phyloP scores from a whole-genome alignment of 805 yeast species.

The Teunomyces barrocoloradensis region DNA sequence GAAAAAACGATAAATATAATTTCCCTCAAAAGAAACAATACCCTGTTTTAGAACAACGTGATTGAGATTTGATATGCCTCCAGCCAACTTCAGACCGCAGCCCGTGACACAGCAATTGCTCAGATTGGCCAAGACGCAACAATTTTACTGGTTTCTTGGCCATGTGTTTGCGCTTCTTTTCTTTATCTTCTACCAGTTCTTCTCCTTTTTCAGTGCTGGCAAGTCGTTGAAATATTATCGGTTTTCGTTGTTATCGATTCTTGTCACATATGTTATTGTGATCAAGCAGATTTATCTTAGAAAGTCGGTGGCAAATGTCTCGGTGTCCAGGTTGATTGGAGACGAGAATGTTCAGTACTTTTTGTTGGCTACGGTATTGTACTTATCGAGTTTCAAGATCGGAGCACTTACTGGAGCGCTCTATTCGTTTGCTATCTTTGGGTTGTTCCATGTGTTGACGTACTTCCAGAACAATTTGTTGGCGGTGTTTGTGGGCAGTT shows the following conservation, averaged over 20 bases:
- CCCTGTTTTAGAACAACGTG: neutral
- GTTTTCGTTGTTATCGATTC: slow-evolving; percentile 46
- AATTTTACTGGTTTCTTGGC: slow-evolving; percentile 69
- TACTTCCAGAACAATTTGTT: slow-evolving; percentile 39
- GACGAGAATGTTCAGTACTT: slow-evolving; percentile 45
- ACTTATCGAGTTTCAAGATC: slow-evolving; percentile 25
- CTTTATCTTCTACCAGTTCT: slow-evolving; percentile 37
- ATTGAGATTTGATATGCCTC: neutral
- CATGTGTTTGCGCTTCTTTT: slow-evolving; percentile 50
- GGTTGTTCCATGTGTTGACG: slow-evolving; percentile 36
- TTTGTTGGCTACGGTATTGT: slow-evolving; percentile 29
- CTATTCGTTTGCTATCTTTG: slow-evolving; percentile 34
- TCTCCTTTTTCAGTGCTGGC: slow-evolving; percentile 40
- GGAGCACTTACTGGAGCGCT: slow-evolving; percentile 40
- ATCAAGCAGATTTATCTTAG: slow-evolving; percentile 56
- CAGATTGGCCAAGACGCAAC: slow-evolving; percentile 42
- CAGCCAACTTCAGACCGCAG: slow-evolving; percentile 5
- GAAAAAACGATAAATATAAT: neutral
- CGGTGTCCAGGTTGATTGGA: slow-evolving; percentile 19
- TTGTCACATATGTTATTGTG: slow-evolving; percentile 62
- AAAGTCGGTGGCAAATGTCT: slow-evolving; percentile 20
- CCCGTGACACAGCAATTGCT: slow-evolving; percentile 8
- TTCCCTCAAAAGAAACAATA: neutral
- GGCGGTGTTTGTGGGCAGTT: slow-evolving; percentile 13
- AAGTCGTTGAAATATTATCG: slow-evolving; percentile 25